Evolutionary conservation across 257 asterid species (phyloP).

Genomic region (Jasminum sambac): DNA sequence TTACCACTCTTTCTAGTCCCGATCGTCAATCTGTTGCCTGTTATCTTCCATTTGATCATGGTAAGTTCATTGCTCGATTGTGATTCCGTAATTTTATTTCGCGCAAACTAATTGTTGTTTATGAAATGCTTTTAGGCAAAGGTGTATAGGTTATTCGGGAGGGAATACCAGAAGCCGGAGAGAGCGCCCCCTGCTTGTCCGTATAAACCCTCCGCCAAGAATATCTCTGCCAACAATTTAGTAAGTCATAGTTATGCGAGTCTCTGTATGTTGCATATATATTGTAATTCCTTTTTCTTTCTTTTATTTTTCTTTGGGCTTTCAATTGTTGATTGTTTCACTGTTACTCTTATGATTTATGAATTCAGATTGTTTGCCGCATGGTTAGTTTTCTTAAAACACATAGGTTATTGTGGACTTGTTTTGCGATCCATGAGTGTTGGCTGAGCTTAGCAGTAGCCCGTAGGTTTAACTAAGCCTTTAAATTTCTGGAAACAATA

Average conservation of each 20-base stretch:
- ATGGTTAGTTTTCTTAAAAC: not conserved
- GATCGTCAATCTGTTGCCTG: slow-evolving; percentile 78
- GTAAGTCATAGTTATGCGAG: slow-evolving; percentile 47
- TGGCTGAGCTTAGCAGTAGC: not conserved
- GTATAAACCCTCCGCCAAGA: slow-evolving; percentile 56
- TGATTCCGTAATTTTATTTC: not conserved
- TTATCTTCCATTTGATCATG: slow-evolving; percentile 76
- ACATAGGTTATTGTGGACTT: not conserved
- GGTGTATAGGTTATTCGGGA: slow-evolving; percentile 70
- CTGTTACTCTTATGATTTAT: not conserved
- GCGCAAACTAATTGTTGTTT: not conserved
- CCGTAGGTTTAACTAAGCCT: not conserved
- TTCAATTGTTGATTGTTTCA: not conserved
- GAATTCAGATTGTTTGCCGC: not conserved
- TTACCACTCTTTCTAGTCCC: slow-evolving; percentile 90
- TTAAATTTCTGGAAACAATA: not conserved
- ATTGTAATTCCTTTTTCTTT: not conserved
- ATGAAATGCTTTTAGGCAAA: slow-evolving; percentile 50
- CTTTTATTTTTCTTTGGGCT: not conserved
- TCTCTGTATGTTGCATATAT: not conserved
- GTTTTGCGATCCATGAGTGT: not conserved
- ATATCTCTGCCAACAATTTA: slow-evolving; percentile 39
- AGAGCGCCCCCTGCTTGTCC: slow-evolving; percentile 94
- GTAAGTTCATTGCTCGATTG: slow-evolving; percentile 31
- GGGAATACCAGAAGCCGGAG: slow-evolving; percentile 89